These are phyloP conservation scores for Yamadazyma diddensiae DNA, from an alignment of 1,139 yeast genomes.

Conservation along the genomic window DNA sequence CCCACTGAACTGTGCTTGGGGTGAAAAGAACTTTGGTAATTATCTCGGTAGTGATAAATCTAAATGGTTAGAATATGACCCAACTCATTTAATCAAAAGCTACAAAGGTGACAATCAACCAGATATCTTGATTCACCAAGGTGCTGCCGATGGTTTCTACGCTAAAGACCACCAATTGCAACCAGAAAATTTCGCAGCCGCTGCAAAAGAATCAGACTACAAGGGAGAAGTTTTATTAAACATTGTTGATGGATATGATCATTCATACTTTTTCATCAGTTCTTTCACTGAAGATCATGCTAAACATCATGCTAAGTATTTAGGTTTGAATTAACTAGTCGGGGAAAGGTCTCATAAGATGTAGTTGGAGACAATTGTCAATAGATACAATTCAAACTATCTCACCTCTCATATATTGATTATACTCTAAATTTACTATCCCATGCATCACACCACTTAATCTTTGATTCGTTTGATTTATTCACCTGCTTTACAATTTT, in stretches of 20 bases:
- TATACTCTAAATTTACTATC: conserved; percentile 22
- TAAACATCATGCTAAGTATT: conserved; percentile 76
- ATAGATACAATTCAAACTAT: neutral
- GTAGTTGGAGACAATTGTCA: neutral
- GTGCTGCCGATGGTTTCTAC: conserved; percentile 72
- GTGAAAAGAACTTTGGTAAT: conserved; percentile 73
- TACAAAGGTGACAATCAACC: conserved; percentile 51
- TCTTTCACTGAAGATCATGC: conserved; percentile 84
- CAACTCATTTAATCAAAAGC: conserved; percentile 62
- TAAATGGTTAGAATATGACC: conserved; percentile 76
- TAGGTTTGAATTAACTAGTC: conserved; percentile 43
- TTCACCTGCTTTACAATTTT: conserved; percentile 37
- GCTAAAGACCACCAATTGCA: conserved; percentile 60
- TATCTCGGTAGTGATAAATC: conserved; percentile 65
- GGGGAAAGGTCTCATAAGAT: conserved; percentile 2
- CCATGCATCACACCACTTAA: conserved; percentile 55
- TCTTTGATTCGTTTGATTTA: conserved; percentile 36
- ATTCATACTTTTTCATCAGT: conserved; percentile 82
- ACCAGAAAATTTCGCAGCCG: conserved; percentile 71
- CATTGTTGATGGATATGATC: conserved; percentile 83
- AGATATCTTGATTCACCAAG: conserved; percentile 79
- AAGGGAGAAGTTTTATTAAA: conserved; percentile 60
- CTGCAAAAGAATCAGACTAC: conserved; percentile 57
- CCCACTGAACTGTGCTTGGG: conserved; percentile 79
- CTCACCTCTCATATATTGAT: neutral